Conservation (phyloP, 2,329 filamentous ascomycete species). For the Alternaria triticina region DNA sequence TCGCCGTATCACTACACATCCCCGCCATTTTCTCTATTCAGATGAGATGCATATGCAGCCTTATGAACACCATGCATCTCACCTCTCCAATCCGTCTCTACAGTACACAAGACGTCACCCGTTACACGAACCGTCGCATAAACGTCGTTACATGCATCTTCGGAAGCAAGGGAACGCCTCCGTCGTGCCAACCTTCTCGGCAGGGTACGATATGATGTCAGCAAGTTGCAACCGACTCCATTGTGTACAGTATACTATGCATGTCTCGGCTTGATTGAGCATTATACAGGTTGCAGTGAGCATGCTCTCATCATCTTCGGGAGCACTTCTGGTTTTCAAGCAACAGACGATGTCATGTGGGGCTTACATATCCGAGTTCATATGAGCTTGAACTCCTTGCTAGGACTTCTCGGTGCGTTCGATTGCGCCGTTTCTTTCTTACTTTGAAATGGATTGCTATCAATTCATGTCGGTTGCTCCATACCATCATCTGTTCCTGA, state of each 20-base stretch:
- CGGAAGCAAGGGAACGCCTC: neutral
- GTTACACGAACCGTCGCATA: neutral
- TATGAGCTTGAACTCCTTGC: neutral
- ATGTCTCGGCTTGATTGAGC: neutral
- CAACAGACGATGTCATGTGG: neutral
- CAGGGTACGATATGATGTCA: neutral
- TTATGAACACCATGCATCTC: neutral
- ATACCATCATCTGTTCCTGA: neutral
- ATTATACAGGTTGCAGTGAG: neutral
- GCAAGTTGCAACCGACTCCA: neutral
- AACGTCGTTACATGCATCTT: neutral
- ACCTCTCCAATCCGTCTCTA: neutral
- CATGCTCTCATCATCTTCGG: neutral
- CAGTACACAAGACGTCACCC: neutral
- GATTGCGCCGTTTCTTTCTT: neutral
- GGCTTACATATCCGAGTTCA: neutral
- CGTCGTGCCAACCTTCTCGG: neutral
- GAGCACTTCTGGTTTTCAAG: neutral
- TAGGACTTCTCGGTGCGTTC: neutral
- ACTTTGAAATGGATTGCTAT: neutral
- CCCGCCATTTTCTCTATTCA: neutral
- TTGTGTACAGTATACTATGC: neutral
- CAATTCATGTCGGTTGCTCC: neutral
- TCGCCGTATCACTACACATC: neutral
- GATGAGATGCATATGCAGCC: neutral